Base-by-base conservation (phyloP, 225 moss, liverwort and hornwort genomes). In the Pseudisothecium myosuroides region DNA sequence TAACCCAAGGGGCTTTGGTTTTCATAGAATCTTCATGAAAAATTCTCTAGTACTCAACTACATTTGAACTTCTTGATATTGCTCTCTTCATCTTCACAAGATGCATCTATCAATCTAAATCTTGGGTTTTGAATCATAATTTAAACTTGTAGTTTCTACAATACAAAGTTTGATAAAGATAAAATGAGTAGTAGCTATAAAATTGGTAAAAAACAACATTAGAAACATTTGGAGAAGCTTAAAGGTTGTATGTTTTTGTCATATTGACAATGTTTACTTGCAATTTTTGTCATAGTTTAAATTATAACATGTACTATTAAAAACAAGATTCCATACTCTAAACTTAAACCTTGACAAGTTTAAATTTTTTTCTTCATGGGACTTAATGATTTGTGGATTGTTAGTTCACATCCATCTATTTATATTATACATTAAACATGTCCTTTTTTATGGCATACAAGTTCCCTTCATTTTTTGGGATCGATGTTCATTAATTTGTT, bases 1-100 rank as follows among this genome's bases (percentile, higher is more conserved):
- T 0, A n/a, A 0, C 7, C 0, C 0, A 0, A 39, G 3, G 5
- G 14, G 3, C 3, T 39, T 39, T 7, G 13, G 10, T 69, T 39
- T 39, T 69, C 3, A 14, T 69, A 24, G 27, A 72, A 43, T 9
- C 9, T 39, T 14, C 24, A 26, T n/a, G 2, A 5, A 23, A 71
- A 71, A 5, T 71, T 71, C 14, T 69, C 14, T 26, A 68, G 4
- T 12, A 22, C 4, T 27, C 5, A 43, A 3, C 26, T 26, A 43
- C 6, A 10, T 72, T 0, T 9, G 0, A 43, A 72, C 2, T 43
- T 26, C 8, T 71, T 26, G 1, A 72, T 72, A 41, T 26, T 5
- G 9, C 27, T 41, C 14, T 41, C 71, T 71, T 41, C 15, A 17
- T 71, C 15, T 41, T 72, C 1, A 43, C 9, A 27, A 39, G 8